phyloP scores from a whole-genome alignment of 2,329 filamentous ascomycete species.

The Colletotrichum sp. region DNA sequence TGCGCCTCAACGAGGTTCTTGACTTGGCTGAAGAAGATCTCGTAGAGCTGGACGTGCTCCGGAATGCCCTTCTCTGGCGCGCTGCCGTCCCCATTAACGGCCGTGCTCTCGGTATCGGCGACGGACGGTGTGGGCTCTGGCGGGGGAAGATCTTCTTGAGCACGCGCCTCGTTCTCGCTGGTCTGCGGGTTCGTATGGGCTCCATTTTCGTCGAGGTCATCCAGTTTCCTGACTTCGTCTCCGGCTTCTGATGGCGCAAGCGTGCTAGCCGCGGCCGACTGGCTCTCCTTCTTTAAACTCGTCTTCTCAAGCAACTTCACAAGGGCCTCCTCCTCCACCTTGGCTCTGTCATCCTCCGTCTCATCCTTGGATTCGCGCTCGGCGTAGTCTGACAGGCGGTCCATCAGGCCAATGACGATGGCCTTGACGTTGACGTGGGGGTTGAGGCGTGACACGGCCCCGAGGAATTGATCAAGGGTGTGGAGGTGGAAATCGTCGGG shows the following conservation, averaged over 20 bases:
- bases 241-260: constrained; percentile 2
- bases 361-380: constrained; percentile 81
- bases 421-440: constrained; percentile 98
- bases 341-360: constrained; percentile 72
- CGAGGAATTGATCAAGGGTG: constrained; percentile 93
- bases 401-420: constrained; percentile 98
- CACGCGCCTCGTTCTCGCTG: constrained; percentile 12
- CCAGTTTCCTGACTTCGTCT: background rate
- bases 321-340: constrained; percentile 85
- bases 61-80: constrained; percentile 62
- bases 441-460: constrained; percentile 89
- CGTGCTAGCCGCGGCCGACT: constrained; percentile 25
- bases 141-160: background rate
- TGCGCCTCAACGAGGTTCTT: constrained; percentile 92
- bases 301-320: constrained; percentile 79
- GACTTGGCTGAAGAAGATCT: constrained; percentile 97
- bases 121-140: constrained; percentile 41
- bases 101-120: constrained; percentile 52
- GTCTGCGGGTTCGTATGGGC: constrained; percentile 21
- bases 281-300: constrained; percentile 62
- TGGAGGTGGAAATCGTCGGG: constrained; percentile 98
- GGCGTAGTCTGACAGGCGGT: constrained; percentile 93
- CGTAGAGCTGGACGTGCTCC: constrained; percentile 86
- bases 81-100: constrained; percentile 45
- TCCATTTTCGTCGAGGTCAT: constrained; percentile 23